These are phyloP conservation scores for Pseudodiploospora longispora DNA, from an alignment of 2,329 filamentous ascomycete genomes.

Conservation along the genomic window DNA sequence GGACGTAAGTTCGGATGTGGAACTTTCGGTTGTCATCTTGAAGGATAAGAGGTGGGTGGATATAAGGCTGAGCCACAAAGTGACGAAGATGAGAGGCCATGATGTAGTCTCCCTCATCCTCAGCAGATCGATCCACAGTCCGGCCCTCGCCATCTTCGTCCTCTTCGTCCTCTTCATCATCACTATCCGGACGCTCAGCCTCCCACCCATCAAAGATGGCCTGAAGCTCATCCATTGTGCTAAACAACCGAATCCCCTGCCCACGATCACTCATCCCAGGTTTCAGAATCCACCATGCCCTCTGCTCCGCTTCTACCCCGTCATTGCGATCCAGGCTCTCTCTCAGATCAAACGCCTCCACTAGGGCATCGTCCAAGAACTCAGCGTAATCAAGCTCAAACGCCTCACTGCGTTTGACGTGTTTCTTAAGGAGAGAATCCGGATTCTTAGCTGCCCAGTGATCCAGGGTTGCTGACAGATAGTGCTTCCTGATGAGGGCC, in stretches of 20 bases:
- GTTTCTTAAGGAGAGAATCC: constrained; percentile 54
- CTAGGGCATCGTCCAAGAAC: constrained; percentile 85
- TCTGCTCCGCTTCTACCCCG: constrained; percentile 22
- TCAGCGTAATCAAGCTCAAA: constrained; percentile 97
- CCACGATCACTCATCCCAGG: constrained; percentile 96
- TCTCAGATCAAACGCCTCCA: constrained; percentile 81
- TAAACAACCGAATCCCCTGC: constrained; percentile 86
- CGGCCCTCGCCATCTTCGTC: constrained; percentile 22
- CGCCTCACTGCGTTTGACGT: constrained; percentile 71
- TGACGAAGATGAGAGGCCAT: constrained; percentile 87
- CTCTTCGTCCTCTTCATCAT: constrained; percentile 53
- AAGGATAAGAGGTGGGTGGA: constrained; percentile 71
- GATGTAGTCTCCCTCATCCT: constrained; percentile 45
- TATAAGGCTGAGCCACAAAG: constrained; percentile 93
- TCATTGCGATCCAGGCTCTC: constrained; percentile 67
- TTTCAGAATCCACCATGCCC: constrained; percentile 97
- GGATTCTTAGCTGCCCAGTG: constrained; percentile 85
- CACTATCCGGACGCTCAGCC: constrained; percentile 54
- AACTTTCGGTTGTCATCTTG: constrained; percentile 70
- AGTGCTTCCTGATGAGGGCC: constrained; percentile 93
- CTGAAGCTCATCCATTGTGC: constrained; percentile 73
- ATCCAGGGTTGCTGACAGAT: constrained; percentile 72
- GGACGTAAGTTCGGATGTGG: constrained; percentile 86
- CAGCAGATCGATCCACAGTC: constrained; percentile 19
- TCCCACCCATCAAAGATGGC: constrained; percentile 91